phyloP scores from a whole-genome alignment of 345 rosid genomes.

The Gossypium herbaceum region DNA sequence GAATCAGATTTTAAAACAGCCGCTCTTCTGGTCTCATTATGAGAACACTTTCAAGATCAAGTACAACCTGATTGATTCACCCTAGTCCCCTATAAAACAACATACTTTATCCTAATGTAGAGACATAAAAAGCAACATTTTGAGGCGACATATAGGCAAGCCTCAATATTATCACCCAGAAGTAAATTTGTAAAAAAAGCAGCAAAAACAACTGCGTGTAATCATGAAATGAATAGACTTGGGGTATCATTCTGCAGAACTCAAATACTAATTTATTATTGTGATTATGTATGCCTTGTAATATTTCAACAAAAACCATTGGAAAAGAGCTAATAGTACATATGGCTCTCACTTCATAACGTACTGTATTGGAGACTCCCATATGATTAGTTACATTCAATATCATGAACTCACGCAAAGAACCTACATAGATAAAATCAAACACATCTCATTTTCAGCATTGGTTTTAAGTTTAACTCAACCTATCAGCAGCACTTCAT shows the following conservation, averaged over 20 bases:
- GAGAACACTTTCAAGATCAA: neutral
- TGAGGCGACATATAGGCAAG: neutral
- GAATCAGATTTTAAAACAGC: conserved; percentile 9
- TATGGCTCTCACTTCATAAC: neutral
- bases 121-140: neutral
- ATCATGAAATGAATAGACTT: neutral
- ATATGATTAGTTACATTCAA: neutral
- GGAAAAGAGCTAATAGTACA: neutral
- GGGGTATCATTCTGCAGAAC: neutral
- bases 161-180: neutral
- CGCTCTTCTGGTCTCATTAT: neutral
- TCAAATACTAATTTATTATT: too few species aligned
- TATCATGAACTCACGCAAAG: neutral
- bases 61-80: neutral
- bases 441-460: neutral
- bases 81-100: conserved; percentile 9
- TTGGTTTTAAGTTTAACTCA: neutral
- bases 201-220: neutral
- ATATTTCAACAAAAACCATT: too few species aligned
- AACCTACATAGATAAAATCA: neutral
- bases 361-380: neutral
- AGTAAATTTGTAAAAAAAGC: too few species aligned
- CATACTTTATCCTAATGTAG: neutral
- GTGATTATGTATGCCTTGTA: too few species aligned
- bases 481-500: neutral